Evolutionary conservation across 495 filamentous ascomycete species (phyloP).

Genomic region (Penicillium soppii): DNA sequence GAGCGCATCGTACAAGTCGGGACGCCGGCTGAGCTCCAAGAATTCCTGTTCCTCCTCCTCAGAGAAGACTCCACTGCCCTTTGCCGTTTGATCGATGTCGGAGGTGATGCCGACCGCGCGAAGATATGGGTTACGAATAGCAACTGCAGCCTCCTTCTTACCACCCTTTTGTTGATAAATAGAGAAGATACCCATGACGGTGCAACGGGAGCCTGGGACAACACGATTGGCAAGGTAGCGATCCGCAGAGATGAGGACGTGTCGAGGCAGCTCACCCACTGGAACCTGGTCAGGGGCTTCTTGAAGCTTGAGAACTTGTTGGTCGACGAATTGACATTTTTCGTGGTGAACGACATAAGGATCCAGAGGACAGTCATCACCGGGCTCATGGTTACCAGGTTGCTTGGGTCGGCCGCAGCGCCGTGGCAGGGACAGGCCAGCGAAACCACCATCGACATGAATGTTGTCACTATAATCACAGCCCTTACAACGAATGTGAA

Average conservation of each 20-base stretch:
- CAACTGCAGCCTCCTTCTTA: constrained; percentile 83
- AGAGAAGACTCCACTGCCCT: constrained; percentile 81
- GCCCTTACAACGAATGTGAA: constrained; percentile 86
- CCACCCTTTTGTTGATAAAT: constrained; percentile 91
- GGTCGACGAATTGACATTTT: constrained; percentile 92
- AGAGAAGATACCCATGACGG: constrained; percentile 95
- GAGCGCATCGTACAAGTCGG: constrained; percentile 89
- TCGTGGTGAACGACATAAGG: constrained; percentile 96
- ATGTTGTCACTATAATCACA: constrained; percentile 75
- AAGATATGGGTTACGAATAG: constrained; percentile 95
- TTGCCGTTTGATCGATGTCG: constrained; percentile 85
- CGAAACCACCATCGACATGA: constrained; percentile 77
- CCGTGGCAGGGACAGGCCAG: constrained; percentile 79
- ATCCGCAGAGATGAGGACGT: constrained; percentile 93
- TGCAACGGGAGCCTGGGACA: constrained; percentile 92
- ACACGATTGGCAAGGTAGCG: constrained; percentile 95
- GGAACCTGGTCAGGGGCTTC: constrained; percentile 98
- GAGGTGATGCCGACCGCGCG: constrained; percentile 89
- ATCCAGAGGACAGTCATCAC: constrained; percentile 82
- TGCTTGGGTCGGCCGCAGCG: constrained; percentile 63
- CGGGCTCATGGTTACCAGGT: constrained; percentile 51
- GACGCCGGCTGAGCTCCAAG: constrained; percentile 83
- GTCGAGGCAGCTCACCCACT: constrained; percentile 92
- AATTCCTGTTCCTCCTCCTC: constrained; percentile 99
- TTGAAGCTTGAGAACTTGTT: constrained; percentile 97